Evolutionary conservation across 139 green algal genomes (phyloP), one percentile per base, ranked within the genome.

Genomic region (Nannochloris sp.): DNA sequence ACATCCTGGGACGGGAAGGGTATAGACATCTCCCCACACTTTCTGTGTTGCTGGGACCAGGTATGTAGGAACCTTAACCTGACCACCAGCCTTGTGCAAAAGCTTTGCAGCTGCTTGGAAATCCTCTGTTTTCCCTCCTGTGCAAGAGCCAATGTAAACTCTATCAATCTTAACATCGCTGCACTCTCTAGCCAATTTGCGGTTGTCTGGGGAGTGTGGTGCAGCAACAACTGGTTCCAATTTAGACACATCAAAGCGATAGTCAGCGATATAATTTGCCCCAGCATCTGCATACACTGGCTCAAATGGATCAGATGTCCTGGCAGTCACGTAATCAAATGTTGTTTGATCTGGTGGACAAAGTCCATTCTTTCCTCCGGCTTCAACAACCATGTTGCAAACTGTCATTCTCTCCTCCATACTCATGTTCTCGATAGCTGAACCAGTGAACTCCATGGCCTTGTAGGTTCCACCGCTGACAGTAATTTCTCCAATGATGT

Each of bases 351-450:
- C 91, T 8, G 91, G 76, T 2, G 91, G 72, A 56, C 63, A 76
- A 29, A 81, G 63, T 36, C 79, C 75, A 73, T 78, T 78, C 73
- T 88, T 88, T 61, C 81, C 87, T 12, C 89, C 89, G 6, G 85
- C 89, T 69, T 96, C 89, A 4, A 96, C 84, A 37, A 94, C 91
- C 91, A 97, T 97, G 84, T 97, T 97, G 82, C 88, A 96, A 30
- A 97, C 77, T 17, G 91, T 97, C 91, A 96, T 97, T 78, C 91
- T 86, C 69, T 96, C 91, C 68, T 97, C 91, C 91, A 97, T 97
- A 77, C 74, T 93, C 91, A 97, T 94, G 44, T 56, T 49, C 25
- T 84, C 71, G 1, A 97, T 77, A 14, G 89, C 87, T 8, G 63
- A 75, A 25, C 91, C 91, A 0, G 57, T 62, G 73, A 96, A 96